Evolutionary conservation across 495 filamentous ascomycete species (phyloP), one percentile per base, ranked within the genome.

Genomic region (Aspergillus conjunctus): DNA sequence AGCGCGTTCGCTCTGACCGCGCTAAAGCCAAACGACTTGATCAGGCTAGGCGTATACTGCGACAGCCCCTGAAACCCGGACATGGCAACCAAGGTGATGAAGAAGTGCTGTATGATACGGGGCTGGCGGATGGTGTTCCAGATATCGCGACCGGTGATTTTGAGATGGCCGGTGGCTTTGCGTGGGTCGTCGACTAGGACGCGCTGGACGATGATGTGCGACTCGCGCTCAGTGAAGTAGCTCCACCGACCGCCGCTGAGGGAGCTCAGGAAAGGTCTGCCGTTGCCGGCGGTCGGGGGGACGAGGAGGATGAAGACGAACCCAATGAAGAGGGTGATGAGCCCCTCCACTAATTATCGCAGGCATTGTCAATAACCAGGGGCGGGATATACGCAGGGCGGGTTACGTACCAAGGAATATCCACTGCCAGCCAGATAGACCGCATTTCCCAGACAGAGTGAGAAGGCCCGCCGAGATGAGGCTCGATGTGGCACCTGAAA

Each of bases 361-460:
- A 11, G 20, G 0, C 14, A 17, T 46, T 46, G 9, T 18, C 20
- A 18, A 4, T 48, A 17, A 18, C 9, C 44, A 7, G 7, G 5
- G 15, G 9, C 7, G 9, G n/a, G 15, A 48, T n/a, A 48, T 20
- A 39, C 11, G 33, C 10, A 34, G 9, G 20, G 3, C 2, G 20
- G 37, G 14, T 3, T 26, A 68, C 72, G 31, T 69, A 79, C 78
- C 61, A 6, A 85, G 65, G 67, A 87, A 87, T 5, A 88, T 75
- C 86, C 86, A 88, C 56, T 80, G 77, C 86, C 86, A 88, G 0
- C 86, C 85, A 3, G 74, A 66, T 6, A 85, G 60, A 0, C 80
- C 81, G 51, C 66, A 57, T 14, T 76, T 65, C 2, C 84, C 84
- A 31, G 76, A 63, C 60, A 88, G 76, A 39, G 76, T 72, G 11